Percentiles rank a stretch among this genome's conserved stretches.
Evolutionary conservation across 208 protist genomes (phyloP).

Genomic region (Phytomonas francai): DNA sequence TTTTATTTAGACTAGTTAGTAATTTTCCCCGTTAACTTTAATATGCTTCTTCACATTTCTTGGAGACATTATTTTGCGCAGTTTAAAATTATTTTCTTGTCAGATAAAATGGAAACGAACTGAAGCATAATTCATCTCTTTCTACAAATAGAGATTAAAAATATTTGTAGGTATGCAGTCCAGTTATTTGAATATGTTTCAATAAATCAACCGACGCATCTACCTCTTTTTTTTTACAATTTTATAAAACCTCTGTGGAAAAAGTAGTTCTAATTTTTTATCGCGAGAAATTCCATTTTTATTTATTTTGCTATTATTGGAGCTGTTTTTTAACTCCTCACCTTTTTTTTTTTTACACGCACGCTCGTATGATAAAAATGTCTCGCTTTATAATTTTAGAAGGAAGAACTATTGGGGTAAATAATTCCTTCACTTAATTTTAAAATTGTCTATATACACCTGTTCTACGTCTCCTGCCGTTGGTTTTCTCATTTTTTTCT

Average conservation of each 20-base stretch:
- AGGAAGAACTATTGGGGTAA: too few species aligned
- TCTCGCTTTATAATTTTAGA: slow-evolving; percentile 6
- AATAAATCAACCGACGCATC: too few species aligned
- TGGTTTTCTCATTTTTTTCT: slow-evolving; percentile 5
- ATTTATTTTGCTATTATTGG: slow-evolving; percentile 7
- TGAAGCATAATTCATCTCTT: too few species aligned
- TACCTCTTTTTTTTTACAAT: neutral
- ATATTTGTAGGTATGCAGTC: neutral
- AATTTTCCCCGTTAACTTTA: too few species aligned
- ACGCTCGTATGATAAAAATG: slow-evolving; percentile 3
- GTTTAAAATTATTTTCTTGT: too few species aligned
- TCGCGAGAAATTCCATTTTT: neutral
- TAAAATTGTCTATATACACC: neutral
- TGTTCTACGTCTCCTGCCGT: neutral
- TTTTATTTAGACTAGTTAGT: too few species aligned
- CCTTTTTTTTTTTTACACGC: slow-evolving; percentile 3
- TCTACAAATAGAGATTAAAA: neutral
- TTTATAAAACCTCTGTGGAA: neutral
- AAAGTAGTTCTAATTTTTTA: neutral
- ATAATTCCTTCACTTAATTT: too few species aligned
- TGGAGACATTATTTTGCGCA: too few species aligned
- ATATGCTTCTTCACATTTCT: too few species aligned
- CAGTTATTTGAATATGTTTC: too few species aligned
- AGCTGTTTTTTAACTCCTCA: neutral
- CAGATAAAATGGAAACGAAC: too few species aligned